phyloP scores from a whole-genome alignment of 257 asterid genomes.

The Oldenlandia corymbosa region DNA sequence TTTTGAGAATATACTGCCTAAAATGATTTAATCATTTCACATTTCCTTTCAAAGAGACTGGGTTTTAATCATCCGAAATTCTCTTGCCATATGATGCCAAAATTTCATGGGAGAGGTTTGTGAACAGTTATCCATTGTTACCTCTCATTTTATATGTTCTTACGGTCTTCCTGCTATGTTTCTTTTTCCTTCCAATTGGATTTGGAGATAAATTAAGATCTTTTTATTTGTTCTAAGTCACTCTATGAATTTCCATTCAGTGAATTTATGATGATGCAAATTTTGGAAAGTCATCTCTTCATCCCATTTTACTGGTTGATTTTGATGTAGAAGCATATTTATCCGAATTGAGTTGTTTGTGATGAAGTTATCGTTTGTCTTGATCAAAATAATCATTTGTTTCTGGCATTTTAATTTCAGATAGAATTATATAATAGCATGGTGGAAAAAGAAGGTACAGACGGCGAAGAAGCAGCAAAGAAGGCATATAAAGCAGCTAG shows the following conservation, averaged over 20 bases:
- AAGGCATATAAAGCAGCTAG: conserved; percentile 85
- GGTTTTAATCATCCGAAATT: neutral
- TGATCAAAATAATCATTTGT: neutral
- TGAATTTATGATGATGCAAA: neutral
- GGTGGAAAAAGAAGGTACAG: conserved; percentile 78
- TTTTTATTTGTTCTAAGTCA: neutral
- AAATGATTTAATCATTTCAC: neutral
- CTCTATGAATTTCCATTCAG: neutral
- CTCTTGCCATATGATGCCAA: neutral
- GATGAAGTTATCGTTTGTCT: neutral
- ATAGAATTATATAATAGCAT: conserved; percentile 77
- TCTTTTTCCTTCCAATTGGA: neutral
- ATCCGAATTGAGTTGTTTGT: neutral
- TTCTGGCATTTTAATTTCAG: conserved; percentile 23
- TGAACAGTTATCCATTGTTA: neutral
- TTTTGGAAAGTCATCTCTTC: neutral
- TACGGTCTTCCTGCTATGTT: too few species aligned
- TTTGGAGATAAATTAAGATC: neutral
- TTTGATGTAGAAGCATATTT: neutral
- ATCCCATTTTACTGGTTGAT: neutral
- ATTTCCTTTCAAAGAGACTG: neutral
- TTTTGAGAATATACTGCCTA: neutral
- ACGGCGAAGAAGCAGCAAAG: conserved; percentile 67
- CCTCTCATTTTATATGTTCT: neutral
- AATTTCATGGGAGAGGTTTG: neutral